phyloP scores from a whole-genome alignment of 2,329 filamentous ascomycete species.

The Ophiobolus disseminans region DNA sequence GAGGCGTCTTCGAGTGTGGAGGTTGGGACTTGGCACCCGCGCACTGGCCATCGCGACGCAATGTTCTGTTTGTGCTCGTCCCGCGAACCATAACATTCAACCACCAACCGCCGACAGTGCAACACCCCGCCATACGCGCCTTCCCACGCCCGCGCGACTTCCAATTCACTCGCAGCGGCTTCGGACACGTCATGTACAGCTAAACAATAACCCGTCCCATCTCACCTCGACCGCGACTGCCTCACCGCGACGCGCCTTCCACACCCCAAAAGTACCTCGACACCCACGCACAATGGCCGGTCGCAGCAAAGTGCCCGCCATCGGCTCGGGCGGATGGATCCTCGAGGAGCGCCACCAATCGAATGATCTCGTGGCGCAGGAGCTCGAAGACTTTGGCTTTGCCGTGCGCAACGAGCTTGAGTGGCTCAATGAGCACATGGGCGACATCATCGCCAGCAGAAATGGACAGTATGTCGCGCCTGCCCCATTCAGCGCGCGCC shows the following conservation, averaged over 20 bases:
- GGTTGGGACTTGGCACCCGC: neutral
- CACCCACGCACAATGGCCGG: constrained; percentile 36
- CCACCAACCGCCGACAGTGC: constrained; percentile 1
- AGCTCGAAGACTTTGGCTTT: constrained; percentile 92
- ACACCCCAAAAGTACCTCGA: constrained; percentile 4
- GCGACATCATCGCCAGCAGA: constrained; percentile 85
- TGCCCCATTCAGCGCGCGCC: constrained; percentile 6
- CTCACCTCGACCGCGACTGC: constrained; percentile 19
- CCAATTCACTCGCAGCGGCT: constrained; percentile 16
- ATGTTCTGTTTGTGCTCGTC: constrained; percentile 3
- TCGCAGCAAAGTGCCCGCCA: constrained; percentile 56
- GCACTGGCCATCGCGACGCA: neutral
- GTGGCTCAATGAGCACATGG: constrained; percentile 99
- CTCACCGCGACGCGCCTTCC: constrained; percentile 33
- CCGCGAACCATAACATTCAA: constrained; percentile 4
- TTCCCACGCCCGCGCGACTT: constrained; percentile 39
- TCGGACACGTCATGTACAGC: constrained; percentile 27
- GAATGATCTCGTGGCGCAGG: constrained; percentile 75
- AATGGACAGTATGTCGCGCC: constrained; percentile 76
- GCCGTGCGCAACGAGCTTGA: constrained; percentile 93
- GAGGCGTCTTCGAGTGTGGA: neutral
- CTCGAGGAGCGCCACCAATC: constrained; percentile 82
- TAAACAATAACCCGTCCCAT: constrained; percentile 12
- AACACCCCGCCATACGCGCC: neutral
- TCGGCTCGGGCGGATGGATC: constrained; percentile 87